phyloP scores from a whole-genome alignment of 2,329 filamentous ascomycete species.

The Venturia aucupariae region DNA sequence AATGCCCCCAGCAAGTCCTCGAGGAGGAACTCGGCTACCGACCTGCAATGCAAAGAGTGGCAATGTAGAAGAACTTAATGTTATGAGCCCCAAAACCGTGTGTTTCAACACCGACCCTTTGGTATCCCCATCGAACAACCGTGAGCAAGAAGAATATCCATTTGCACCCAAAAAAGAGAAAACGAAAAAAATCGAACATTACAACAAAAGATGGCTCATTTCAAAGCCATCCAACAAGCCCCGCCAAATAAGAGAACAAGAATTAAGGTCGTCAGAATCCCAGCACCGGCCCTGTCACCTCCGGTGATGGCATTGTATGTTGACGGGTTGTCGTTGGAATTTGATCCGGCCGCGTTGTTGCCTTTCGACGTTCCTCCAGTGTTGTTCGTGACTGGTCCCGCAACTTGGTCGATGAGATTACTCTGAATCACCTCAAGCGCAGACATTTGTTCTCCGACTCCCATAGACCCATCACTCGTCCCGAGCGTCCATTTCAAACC shows the following conservation, averaged over 20 bases:
- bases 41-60: background rate
- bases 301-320: constrained; percentile 9
- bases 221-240: constrained; percentile 42
- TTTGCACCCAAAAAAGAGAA: background rate
- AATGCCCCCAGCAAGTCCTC: background rate
- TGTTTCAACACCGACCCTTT: background rate
- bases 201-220: constrained; percentile 1
- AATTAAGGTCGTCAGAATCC: constrained; percentile 52
- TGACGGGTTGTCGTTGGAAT: constrained; percentile 19
- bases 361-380: constrained; percentile 45
- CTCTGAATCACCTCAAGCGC: constrained; percentile 45
- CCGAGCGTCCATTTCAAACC: constrained; percentile 36
- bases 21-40: background rate
- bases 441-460: constrained; percentile 52
- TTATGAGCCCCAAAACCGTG: background rate
- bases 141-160: background rate
- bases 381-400: constrained; percentile 35
- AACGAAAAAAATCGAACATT: background rate
- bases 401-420: constrained; percentile 27
- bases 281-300: constrained; percentile 60
- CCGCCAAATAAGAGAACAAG: constrained; percentile 47
- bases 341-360: constrained; percentile 24
- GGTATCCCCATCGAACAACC: constrained; percentile 2
- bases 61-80: background rate
- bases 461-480: constrained; percentile 37